Percentiles rank a stretch among this genome's conserved stretches.
These are phyloP conservation scores for Pseudogymnoascus sp. DNA, from an alignment of 2,329 filamentous ascomycete species.

Conservation along the genomic window DNA sequence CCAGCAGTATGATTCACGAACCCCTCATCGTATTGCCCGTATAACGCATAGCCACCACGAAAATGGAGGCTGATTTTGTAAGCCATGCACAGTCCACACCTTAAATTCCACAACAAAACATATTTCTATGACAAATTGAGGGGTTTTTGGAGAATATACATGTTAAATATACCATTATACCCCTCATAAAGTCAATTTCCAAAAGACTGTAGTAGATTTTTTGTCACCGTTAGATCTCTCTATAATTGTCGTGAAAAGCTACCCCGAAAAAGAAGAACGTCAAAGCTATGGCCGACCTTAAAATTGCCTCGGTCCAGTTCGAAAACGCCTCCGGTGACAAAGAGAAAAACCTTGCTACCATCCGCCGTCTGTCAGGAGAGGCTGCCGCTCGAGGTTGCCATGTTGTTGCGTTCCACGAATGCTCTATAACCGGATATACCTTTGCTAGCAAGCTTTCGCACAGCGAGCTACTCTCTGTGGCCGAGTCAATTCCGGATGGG, in stretches of 20 bases:
- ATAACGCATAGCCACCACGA: not conserved
- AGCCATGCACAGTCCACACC: not conserved
- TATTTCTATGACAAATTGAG: not conserved
- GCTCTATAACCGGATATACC: slow-evolving; percentile 1
- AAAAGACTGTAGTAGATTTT: not conserved
- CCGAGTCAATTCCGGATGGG: not conserved
- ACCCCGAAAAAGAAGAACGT: slow-evolving; percentile 13
- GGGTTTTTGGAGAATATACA: not conserved
- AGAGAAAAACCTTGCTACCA: not conserved
- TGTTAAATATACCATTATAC: not conserved
- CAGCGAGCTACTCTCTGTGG: not conserved
- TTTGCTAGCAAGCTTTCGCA: slow-evolving; percentile 2
- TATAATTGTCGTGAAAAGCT: slow-evolving; percentile 14
- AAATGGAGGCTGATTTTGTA: not conserved
- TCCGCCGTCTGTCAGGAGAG: not conserved
- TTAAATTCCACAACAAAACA: not conserved
- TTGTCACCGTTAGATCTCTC: not conserved
- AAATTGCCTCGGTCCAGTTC: slow-evolving; percentile 3
- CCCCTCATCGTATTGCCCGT: not conserved
- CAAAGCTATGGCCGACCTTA: not conserved
- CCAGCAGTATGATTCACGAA: not conserved
- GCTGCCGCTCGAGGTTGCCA: not conserved
- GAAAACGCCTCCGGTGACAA: not conserved
- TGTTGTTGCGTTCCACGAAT: not conserved
- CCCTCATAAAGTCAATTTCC: not conserved